Evolutionary conservation across 1,139 yeast species (phyloP).

Genomic region (Debaryomyces udenii): DNA sequence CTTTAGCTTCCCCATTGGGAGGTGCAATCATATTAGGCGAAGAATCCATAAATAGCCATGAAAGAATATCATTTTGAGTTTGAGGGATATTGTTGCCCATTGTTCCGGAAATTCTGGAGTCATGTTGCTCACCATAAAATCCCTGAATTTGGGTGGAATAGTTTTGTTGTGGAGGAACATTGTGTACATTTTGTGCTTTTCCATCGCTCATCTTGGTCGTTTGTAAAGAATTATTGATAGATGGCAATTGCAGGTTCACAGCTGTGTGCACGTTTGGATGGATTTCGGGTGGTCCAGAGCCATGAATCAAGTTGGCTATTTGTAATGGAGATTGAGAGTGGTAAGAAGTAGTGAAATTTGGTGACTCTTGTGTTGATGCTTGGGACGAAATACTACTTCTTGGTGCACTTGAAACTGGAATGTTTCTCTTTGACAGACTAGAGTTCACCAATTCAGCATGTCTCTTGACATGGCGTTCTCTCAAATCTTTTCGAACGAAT

Average conservation of each 20-base stretch:
- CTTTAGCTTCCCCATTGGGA: neutral
- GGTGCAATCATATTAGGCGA: slow-evolving; percentile 18
- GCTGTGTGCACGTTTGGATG: neutral
- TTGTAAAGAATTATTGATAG: neutral
- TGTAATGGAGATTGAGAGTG: slow-evolving; percentile 21
- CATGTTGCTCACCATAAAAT: slow-evolving; percentile 6
- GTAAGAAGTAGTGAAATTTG: slow-evolving; percentile 4
- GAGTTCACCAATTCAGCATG: slow-evolving; percentile 19
- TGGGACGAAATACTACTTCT: slow-evolving; percentile 14
- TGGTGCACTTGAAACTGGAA: neutral
- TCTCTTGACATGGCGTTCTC: slow-evolving; percentile 37
- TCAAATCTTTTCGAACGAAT: slow-evolving; percentile 40
- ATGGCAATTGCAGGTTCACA: neutral
- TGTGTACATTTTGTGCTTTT: neutral
- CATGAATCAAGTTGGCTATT: slow-evolving; percentile 24
- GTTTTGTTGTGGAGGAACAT: neutral
- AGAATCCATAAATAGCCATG: slow-evolving; percentile 43
- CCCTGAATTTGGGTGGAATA: slow-evolving; percentile 1
- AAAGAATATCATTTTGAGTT: slow-evolving; percentile 40
- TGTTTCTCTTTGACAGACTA: neutral
- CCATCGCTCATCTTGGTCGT: neutral
- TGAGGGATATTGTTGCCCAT: slow-evolving; percentile 17
- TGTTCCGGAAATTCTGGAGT: neutral
- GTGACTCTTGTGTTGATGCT: slow-evolving; percentile 13
- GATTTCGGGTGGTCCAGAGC: neutral